A percentile compares a stretch with the other conserved stretches of the same genome.
Conservation (phyloP, 306 rosid species). For the Fagus sylvatica region DNA sequence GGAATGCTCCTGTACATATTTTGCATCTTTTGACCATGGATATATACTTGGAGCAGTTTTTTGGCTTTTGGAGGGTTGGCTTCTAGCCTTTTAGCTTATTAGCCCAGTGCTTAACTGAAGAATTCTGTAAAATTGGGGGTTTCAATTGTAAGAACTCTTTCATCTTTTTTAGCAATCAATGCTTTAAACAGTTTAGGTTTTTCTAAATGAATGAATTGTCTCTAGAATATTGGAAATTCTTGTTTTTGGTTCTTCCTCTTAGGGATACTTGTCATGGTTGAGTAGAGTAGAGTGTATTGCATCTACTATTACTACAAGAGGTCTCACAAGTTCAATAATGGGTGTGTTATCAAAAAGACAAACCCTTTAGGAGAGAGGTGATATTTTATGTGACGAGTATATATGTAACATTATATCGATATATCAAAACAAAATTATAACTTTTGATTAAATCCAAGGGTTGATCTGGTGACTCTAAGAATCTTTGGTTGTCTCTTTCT, state of each 20-base stretch:
- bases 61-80: slow-evolving; percentile 37
- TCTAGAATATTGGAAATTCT: slow-evolving; percentile 15
- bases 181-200: slow-evolving; percentile 47
- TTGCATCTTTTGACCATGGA: slow-evolving; percentile 51
- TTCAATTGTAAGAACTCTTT: slow-evolving; percentile 48
- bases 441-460: too few species aligned
- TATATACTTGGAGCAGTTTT: slow-evolving; percentile 38
- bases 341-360: too few species aligned
- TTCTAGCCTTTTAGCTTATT: slow-evolving; percentile 33
- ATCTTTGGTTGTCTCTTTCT: not conserved
- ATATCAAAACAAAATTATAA: too few species aligned
- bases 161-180: slow-evolving; percentile 33
- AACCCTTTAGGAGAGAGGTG: too few species aligned
- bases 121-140: slow-evolving; percentile 58
- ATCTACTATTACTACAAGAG: too few species aligned
- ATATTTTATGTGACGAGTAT: too few species aligned
- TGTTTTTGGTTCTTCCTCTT: not conserved
- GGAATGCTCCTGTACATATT: slow-evolving; percentile 73
- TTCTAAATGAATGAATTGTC: slow-evolving; percentile 45
- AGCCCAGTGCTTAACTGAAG: slow-evolving; percentile 30
- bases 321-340: too few species aligned
- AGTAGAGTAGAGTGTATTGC: not conserved
- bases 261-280: not conserved
- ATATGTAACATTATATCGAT: too few species aligned
- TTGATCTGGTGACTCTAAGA: not conserved